phyloP scores from a whole-genome alignment of 305 asterid genomes.

The Plantago rigida region DNA sequence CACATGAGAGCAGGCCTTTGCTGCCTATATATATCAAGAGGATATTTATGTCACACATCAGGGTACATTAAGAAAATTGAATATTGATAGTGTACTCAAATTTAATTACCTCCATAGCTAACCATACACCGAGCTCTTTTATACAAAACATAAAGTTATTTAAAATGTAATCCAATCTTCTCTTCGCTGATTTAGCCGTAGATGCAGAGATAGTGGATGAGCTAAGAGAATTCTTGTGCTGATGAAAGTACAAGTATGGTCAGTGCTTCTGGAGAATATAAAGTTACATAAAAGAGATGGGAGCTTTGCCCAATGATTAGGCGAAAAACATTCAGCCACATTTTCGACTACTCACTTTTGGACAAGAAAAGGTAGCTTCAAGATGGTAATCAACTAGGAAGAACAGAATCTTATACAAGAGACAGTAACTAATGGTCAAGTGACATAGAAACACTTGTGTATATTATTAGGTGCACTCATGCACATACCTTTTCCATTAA shows the following conservation, averaged over 20 bases:
- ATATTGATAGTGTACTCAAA: not conserved
- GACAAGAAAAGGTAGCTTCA: not conserved
- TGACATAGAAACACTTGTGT: not conserved
- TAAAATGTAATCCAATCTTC: constrained; percentile 33
- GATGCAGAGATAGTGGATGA: constrained; percentile 27
- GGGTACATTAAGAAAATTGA: not conserved
- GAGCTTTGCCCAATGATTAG: not conserved
- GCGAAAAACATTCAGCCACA: constrained; percentile 6
- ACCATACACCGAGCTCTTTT: constrained; percentile 59
- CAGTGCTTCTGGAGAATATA: constrained; percentile 20
- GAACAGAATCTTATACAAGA: not conserved
- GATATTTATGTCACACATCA: constrained; percentile 5
- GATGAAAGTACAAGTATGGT: constrained; percentile 24
- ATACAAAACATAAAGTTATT: constrained; percentile 48
- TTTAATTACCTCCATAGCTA: constrained; percentile 56
- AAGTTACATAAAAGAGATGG: constrained; percentile 5
- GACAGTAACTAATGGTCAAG: not conserved
- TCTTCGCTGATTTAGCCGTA: constrained; percentile 33
- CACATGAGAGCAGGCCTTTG: constrained; percentile 41
- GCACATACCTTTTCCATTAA: constrained; percentile 40
- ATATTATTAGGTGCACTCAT: not conserved
- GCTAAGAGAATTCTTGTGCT: constrained; percentile 37
- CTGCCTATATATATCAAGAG: constrained; percentile 42
- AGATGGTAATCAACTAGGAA: no score
- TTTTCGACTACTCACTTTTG: not conserved